Evolutionary conservation across 2,329 filamentous ascomycete species (phyloP).

Genomic region (Trichoderma sp.): DNA sequence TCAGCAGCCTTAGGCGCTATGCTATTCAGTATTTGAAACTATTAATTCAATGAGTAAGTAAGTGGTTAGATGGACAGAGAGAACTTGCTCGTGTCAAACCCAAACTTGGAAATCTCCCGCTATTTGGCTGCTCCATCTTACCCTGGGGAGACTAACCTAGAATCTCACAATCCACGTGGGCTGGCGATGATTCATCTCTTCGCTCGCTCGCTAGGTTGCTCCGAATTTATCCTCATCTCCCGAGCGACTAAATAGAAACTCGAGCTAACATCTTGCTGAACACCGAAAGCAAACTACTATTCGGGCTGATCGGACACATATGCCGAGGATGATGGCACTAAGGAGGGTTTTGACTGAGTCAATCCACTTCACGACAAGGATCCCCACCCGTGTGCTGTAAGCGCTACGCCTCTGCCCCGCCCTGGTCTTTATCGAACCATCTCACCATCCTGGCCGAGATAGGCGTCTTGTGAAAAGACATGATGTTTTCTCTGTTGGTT

Average conservation of each 20-base stretch:
- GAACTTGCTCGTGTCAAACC: background rate
- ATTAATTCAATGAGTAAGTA: too few relatives aligned
- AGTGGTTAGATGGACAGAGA: too few relatives aligned
- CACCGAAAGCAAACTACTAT: background rate
- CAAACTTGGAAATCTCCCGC: background rate
- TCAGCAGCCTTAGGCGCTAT: too few relatives aligned
- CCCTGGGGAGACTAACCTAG: background rate
- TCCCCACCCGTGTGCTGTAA: background rate
- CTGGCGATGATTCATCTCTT: background rate
- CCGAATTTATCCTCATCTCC: background rate
- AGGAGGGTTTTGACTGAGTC: background rate
- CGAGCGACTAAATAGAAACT: background rate
- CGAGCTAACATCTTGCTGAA: background rate
- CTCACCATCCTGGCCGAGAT: background rate
- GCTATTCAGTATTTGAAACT: too few relatives aligned
- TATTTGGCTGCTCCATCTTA: background rate
- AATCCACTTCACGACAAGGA: background rate
- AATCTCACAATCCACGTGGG: background rate
- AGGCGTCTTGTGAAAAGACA: background rate
- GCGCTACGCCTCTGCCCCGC: background rate
- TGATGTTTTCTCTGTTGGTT: background rate
- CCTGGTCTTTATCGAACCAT: background rate
- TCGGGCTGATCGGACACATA: background rate
- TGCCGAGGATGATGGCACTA: background rate
- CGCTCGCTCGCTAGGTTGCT: background rate